phyloP scores from a whole-genome alignment of 495 filamentous ascomycete genomes.

The Penicillium samsonianum region DNA sequence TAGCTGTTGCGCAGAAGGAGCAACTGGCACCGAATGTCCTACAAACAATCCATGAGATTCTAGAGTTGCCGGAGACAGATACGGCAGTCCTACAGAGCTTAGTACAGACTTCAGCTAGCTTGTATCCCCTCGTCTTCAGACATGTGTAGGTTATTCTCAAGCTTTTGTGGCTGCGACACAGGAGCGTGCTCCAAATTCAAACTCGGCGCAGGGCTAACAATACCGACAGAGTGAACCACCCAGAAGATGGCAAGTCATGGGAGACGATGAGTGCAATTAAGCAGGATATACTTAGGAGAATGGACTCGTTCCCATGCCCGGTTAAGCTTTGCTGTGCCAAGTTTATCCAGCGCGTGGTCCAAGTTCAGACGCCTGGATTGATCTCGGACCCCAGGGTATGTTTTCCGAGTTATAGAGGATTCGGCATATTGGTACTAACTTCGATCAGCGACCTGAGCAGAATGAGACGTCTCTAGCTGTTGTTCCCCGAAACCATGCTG shows the following conservation, averaged over 20 bases:
- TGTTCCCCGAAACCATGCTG: conserved; percentile 77
- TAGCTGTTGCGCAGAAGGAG: conserved; percentile 73
- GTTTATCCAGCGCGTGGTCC: conserved; percentile 89
- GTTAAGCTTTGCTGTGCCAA: conserved; percentile 95
- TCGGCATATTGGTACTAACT: conserved; percentile 28
- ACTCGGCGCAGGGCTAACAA: conserved; percentile 31
- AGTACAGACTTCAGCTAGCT: conserved; percentile 81
- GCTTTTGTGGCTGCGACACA: conserved; percentile 2
- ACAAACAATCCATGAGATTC: conserved; percentile 68
- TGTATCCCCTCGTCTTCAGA: conserved; percentile 87
- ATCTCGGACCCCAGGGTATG: conserved; percentile 84
- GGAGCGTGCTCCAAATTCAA: neutral
- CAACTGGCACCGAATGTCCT: conserved; percentile 69
- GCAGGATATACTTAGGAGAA: conserved; percentile 78
- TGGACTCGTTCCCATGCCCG: conserved; percentile 76
- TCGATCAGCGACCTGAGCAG: conserved; percentile 68
- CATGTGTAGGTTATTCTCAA: conserved; percentile 74
- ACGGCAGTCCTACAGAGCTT: conserved; percentile 70
- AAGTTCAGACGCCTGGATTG: conserved; percentile 82
- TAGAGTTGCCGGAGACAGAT: conserved; percentile 76
- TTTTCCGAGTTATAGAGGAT: conserved; percentile 12
- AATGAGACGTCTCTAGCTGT: conserved; percentile 85
- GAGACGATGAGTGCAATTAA: conserved; percentile 88
- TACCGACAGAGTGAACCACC: conserved; percentile 72
- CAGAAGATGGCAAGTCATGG: conserved; percentile 77